These are phyloP conservation scores for Bonnemaisonia californica DNA, from an alignment of 31 red algal species.

Conservation along the genomic window DNA sequence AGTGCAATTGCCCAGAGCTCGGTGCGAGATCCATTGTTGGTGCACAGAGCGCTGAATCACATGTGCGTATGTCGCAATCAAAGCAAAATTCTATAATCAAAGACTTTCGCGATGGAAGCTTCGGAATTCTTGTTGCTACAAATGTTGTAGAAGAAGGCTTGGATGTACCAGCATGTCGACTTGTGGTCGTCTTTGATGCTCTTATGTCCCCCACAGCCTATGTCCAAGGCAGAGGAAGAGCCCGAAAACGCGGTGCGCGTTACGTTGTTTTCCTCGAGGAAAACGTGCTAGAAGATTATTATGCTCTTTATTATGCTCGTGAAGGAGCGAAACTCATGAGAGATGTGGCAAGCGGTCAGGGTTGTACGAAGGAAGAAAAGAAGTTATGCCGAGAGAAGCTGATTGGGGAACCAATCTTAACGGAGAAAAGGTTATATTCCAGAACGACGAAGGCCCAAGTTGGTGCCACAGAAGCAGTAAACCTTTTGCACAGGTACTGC, in stretches of 20 bases:
- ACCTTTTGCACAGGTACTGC: conserved; percentile 56
- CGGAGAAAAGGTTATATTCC: conserved; percentile 53
- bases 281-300: background rate
- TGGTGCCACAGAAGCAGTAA: conserved; percentile 46
- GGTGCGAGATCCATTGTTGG: conserved; percentile 42
- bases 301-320: conserved; percentile 24
- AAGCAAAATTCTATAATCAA: conserved; percentile 45
- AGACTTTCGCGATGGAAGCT: conserved; percentile 71
- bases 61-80: conserved; percentile 68
- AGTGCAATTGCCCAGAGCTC: conserved; percentile 34
- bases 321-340: conserved; percentile 46
- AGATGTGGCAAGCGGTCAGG: conserved; percentile 29
- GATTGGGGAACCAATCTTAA: conserved; percentile 11
- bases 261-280: conserved; percentile 62
- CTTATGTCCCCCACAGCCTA: conserved; percentile 65
- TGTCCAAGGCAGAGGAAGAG: conserved; percentile 75
- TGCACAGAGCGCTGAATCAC: conserved; percentile 15
- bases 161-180: conserved; percentile 71
- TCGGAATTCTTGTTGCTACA: conserved; percentile 75
- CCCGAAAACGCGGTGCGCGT: conserved; percentile 54
- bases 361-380: conserved; percentile 1
- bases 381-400: conserved; percentile 3
- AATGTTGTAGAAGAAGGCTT: conserved; percentile 84
- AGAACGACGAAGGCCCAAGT: conserved; percentile 57
- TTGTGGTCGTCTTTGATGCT: conserved; percentile 75